Base-by-base conservation (phyloP, 2,329 filamentous ascomycete species). In the Madurella fahalii region DNA sequence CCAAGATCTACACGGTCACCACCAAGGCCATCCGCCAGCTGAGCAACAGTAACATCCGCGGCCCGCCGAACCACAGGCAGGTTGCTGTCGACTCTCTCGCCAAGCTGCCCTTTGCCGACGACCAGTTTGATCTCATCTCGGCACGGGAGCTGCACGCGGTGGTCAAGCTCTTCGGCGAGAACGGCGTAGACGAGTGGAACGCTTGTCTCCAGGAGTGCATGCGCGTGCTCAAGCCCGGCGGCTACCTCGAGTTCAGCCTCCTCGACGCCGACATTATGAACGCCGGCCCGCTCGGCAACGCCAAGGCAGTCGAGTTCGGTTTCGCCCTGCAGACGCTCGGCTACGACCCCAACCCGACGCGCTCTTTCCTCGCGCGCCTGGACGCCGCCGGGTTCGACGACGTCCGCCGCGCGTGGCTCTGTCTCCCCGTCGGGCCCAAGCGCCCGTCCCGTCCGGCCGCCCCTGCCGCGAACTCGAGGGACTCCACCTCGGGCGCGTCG, bases 221-320 rank as follows among this genome's bases (percentile, higher is more conserved):
- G 75, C 90, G 94, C 56, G 87, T 95, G 55, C 84, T 96, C 63
- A 96, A 96, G 74, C 92, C 93, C 0, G 91, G 90, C 48, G 94
- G 94, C 32, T 93, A 93, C 70, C 76, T 99, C 55, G 94, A 99
- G 67, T 99, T 94, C 74, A 86, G 84, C 58, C 74, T 97, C 43
- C 82, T 97, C 63, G 94, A 99, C 70, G 88, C 91, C 1, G 91
- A 95, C 66, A 85, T 99, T 63, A 84, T 95, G 58, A 92, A 91
- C 61, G 85, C 90, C 0, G 92, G 92, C 0, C 85, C 88, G 0
- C 78, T 86, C 17, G 90, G 86, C 37, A 84, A 90, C 54, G 90
- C 90, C 44, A 87, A 94, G 69, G 88, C 87, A 47, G 90, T 95
- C 52, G 92, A 97, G 71, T 97, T 99, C 67, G 87, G 88, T 40